Evolutionary conservation across 345 rosid species (phyloP).

Genomic region (Aquilaria malaccensis): DNA sequence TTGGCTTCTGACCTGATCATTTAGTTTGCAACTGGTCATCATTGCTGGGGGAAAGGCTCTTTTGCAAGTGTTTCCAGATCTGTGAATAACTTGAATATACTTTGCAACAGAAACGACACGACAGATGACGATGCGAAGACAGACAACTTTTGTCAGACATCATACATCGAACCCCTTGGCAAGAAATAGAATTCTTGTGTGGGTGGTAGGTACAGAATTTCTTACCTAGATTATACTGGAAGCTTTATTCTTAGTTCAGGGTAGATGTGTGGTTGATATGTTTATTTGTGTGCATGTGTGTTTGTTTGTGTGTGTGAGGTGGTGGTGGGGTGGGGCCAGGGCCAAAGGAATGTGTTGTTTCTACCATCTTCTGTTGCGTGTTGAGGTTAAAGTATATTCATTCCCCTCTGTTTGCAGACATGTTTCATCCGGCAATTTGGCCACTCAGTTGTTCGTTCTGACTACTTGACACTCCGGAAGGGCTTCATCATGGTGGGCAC

Average conservation of each 20-base stretch:
- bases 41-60: background rate
- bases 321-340: no score
- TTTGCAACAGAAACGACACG: slow-evolving; percentile 44
- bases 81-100: background rate
- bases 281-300: background rate
- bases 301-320: no score
- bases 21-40: background rate
- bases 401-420: slow-evolving; percentile 41
- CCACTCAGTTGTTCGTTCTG: slow-evolving; percentile 73
- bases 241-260: background rate
- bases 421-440: slow-evolving; percentile 94
- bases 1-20: no score
- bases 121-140: slow-evolving; percentile 51
- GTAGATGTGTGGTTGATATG: background rate
- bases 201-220: slow-evolving; percentile 57
- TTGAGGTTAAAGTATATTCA: background rate
- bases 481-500: slow-evolving; percentile 71
- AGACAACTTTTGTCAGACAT: slow-evolving; percentile 69
- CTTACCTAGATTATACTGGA: slow-evolving; percentile 3
- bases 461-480: slow-evolving; percentile 81
- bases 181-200: slow-evolving; percentile 54
- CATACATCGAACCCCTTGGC: slow-evolving; percentile 50
- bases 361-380: background rate
- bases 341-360: background rate
- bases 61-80: background rate